phyloP scores from a whole-genome alignment of 208 protist species.

The Leishmania gerbilli region DNA sequence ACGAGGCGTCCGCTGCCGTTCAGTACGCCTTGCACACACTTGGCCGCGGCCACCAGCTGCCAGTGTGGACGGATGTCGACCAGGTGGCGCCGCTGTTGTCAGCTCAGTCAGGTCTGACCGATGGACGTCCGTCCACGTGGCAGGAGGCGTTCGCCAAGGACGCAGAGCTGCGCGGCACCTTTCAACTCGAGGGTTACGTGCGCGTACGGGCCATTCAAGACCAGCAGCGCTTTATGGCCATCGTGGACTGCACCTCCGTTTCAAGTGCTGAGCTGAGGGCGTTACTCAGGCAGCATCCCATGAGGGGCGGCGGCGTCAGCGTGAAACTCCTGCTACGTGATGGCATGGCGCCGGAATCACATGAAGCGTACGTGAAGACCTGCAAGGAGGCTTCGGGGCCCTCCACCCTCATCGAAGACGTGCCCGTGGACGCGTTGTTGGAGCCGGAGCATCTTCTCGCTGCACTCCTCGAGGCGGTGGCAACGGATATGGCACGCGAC shows the following conservation, averaged over 20 bases:
- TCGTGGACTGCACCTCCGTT: slow-evolving; percentile 51
- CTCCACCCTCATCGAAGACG: slow-evolving; percentile 14
- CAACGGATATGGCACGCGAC: neutral
- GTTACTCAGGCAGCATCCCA: slow-evolving; percentile 18
- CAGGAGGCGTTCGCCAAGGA: slow-evolving; percentile 8
- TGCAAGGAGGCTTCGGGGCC: neutral
- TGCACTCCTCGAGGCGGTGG: slow-evolving; percentile 29
- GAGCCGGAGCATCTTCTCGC: slow-evolving; percentile 45
- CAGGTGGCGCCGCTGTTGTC: slow-evolving; percentile 48
- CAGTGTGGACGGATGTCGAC: slow-evolving; percentile 59
- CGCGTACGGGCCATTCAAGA: slow-evolving; percentile 33
- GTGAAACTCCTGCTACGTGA: slow-evolving; percentile 15
- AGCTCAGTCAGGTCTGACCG: neutral
- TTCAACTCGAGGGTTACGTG: slow-evolving; percentile 47
- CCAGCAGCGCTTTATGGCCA: slow-evolving; percentile 13
- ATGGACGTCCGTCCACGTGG: slow-evolving; percentile 24
- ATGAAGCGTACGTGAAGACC: neutral
- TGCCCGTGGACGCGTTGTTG: slow-evolving; percentile 41
- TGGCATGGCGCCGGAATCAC: neutral
- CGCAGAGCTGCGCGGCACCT: slow-evolving; percentile 23
- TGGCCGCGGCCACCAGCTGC: slow-evolving; percentile 53
- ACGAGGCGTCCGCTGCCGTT: slow-evolving; percentile 8
- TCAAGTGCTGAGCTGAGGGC: slow-evolving; percentile 16
- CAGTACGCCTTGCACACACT: slow-evolving; percentile 53
- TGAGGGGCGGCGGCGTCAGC: neutral